Base-by-base conservation (phyloP, 345 rosid genomes). In the Adansonia digitata region DNA sequence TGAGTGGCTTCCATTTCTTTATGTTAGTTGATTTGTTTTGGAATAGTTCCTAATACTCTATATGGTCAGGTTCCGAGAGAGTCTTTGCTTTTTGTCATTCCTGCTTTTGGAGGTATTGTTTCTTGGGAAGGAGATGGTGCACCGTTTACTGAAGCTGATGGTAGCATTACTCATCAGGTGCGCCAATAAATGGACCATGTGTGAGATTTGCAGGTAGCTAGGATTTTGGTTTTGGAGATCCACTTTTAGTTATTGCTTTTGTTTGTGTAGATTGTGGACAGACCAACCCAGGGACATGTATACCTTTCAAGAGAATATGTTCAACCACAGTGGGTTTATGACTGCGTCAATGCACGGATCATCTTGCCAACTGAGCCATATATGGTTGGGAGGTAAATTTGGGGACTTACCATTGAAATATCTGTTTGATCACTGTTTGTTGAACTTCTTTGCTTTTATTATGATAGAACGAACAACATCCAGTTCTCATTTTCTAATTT, bases 61-160 rank as follows among this genome's bases (percentile, higher is more conserved):
- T 48, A 26, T 75, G 20, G 7, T 82, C 78, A 93, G 99, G 99
- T 91, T 79, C 98, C 99, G n/a, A 83, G 98, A 78, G 99, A 94
- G 80, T 90, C 98, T 0, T 76, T 94, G 77, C 97, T 90, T 39
- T 91, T 94, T 70, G 92, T 94, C 68, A 85, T 94, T 80, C 94
- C 95, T 81, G 89, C 99, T 78, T 94, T 93, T 82, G 98, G 99
- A 24, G 99, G 99, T 64, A 74, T 77, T 74, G 96, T 92, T 73
- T 93, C 99, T 76, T 93, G 99, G 99, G 98, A 91, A 66, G 97
- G 99, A 59, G 96, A 90, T 69, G 99, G 89, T 20, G 97, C 98
- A 27, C 98, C 98, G 9, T 94, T 87, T 51, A 73, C 68, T 55
- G 97, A 93, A 77, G 80, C 86, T 76, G 96, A 94, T 78, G 90